These are phyloP conservation scores for Bisporella sp. DNA, from an alignment of 2,329 filamentous ascomycete species.

Conservation along the genomic window DNA sequence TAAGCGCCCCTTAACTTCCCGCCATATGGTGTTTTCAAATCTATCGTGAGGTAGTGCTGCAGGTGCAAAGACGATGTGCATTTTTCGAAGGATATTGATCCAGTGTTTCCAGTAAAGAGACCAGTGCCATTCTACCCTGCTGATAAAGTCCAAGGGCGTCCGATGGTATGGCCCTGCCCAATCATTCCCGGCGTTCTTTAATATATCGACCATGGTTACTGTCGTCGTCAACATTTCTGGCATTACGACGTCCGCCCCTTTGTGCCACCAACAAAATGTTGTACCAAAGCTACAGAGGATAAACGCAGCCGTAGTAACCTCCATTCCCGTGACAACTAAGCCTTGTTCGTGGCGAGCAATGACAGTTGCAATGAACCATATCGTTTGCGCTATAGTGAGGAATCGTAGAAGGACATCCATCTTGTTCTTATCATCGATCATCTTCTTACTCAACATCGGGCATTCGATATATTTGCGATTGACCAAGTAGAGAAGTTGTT, in stretches of 20 bases:
- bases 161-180: conserved; percentile 16
- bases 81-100: conserved; percentile 12
- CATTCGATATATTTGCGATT: conserved; percentile 24
- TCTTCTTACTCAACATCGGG: conserved; percentile 16
- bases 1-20: neutral
- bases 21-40: conserved; percentile 8
- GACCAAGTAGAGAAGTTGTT: conserved; percentile 28
- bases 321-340: conserved; percentile 14
- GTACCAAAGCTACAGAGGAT: conserved; percentile 12
- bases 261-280: conserved; percentile 15
- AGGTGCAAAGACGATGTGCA: conserved; percentile 8
- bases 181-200: neutral
- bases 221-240: conserved; percentile 6
- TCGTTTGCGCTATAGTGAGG: conserved; percentile 18
- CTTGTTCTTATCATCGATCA: conserved; percentile 27
- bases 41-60: conserved; percentile 1
- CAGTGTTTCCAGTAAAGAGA: conserved; percentile 12
- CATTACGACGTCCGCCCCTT: conserved; percentile 12
- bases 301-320: conserved; percentile 19
- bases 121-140: conserved; percentile 10
- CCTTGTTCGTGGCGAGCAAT: conserved; percentile 10
- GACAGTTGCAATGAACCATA: conserved; percentile 16
- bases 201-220: conserved; percentile 13
- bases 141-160: conserved; percentile 30
- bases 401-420: conserved; percentile 24